Evolutionary conservation across 352 stramenopile species (phyloP), one percentile per base, ranked within the genome.

Genomic region (Globisporangium uncinulatum): DNA sequence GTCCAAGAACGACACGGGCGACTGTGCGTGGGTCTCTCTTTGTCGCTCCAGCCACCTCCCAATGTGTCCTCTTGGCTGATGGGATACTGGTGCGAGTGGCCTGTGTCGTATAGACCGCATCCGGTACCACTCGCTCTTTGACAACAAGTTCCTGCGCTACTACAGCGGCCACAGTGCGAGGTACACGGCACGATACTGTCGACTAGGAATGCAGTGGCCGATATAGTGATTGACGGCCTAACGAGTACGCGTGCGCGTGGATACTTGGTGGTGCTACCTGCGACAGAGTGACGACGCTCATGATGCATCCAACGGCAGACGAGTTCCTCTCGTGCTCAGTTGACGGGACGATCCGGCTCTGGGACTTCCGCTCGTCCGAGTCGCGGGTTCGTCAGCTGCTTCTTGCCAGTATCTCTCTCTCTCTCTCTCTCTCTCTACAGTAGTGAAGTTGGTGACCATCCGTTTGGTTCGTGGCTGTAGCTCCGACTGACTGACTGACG

Each of bases 81-180:
- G 24, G 24, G 24, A 29, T 21, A n/a, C 20, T 46, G 6, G 37
- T 51, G n/a, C n/a, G n/a, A n/a, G n/a, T n/a, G n/a, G n/a, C n/a
- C n/a, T n/a, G n/a, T n/a, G 10, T 24, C 3, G 5, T 6, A 14
- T 49, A 94, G 84, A 90, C 50, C 74, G 83, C 51, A 88, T 95
- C 54, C 81, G 85, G 11, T 95, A 95, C 66, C 85, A 95, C 56
- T 95, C 85, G 53, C 76, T 92, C 56, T 95, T 89, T 37, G 85
- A 95, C 73, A 95, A 95, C 67, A 86, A 91, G 45, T 95, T 93
- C 56, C 73, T 95, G 20, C 83, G 85, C n/a, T 93, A 92, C 62
- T 93, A 89, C 68, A 81, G 73, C 32, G 83, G 85, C 6, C 85
- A 95, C 61, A 88, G 73, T 0, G 74, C 81, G 14, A 85, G 66